Conservation (phyloP, 1,284 basidiomycete genomes). For the Leucoagaricus sp. region DNA sequence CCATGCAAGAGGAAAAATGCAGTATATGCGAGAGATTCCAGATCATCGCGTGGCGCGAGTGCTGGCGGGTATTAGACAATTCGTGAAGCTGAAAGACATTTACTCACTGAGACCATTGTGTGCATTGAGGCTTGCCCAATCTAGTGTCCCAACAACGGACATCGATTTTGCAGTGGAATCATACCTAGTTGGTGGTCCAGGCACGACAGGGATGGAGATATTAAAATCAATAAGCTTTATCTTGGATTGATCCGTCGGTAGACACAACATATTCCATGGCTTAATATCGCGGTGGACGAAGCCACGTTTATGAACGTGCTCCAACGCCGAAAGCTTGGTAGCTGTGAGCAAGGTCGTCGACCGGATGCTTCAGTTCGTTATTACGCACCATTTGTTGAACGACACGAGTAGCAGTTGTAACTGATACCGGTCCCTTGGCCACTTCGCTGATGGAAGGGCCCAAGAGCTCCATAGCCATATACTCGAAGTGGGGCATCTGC, state of each 20-base stretch:
- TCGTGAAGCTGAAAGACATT: no score
- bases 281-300: conserved; percentile 29
- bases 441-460: conserved; percentile 17
- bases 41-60: conserved; percentile 28
- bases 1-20: conserved; percentile 28
- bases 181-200: conserved; percentile 17
- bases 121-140: conserved; percentile 28
- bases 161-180: conserved; percentile 19
- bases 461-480: conserved; percentile 27
- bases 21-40: conserved; percentile 27
- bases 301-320: conserved; percentile 26
- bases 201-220: conserved; percentile 20
- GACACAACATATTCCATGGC: conserved; percentile 25
- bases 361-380: no score
- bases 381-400: conserved; percentile 3
- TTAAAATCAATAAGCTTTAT: conserved; percentile 27
- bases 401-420: neutral
- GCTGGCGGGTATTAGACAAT: conserved; percentile 18
- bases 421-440: conserved; percentile 18
- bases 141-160: conserved; percentile 21
- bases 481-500: conserved; percentile 27
- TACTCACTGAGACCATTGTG: conserved; percentile 24
- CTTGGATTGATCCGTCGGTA: conserved; percentile 17
- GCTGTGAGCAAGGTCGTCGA: conserved; percentile 14
- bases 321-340: conserved; percentile 24